These are phyloP conservation scores for Entomophthora muscae DNA, from an alignment of 371 early-diverging fungal genomes.

Conservation along the genomic window DNA sequence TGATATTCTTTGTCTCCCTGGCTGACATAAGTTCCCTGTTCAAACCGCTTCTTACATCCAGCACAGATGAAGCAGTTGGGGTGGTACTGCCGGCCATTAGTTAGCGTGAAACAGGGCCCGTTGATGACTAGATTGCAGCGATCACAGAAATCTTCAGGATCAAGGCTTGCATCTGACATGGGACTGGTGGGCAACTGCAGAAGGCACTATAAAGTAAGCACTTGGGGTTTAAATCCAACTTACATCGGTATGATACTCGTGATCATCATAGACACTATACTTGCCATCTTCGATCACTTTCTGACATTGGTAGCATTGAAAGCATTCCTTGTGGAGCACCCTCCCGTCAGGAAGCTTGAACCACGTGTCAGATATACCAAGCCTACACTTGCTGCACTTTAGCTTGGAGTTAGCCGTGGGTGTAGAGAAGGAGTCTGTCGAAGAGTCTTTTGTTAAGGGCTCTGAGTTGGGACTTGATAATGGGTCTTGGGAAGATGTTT, in stretches of 20 bases:
- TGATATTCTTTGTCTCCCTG: constrained; percentile 9
- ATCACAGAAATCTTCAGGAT: constrained; percentile 5
- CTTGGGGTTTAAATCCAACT: neutral
- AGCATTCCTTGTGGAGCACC: constrained; percentile 6
- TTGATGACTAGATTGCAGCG: neutral
- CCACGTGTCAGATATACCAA: constrained; percentile 1
- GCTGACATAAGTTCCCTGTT: constrained; percentile 7
- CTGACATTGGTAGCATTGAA: neutral
- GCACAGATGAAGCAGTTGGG: constrained; percentile 10
- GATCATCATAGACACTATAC: constrained; percentile 7
- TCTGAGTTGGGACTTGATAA: neutral
- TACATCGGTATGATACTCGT: constrained; percentile 9
- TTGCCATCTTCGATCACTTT: constrained; percentile 6
- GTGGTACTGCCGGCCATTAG: constrained; percentile 9
- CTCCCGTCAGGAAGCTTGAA: constrained; percentile 2
- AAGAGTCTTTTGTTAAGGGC: neutral
- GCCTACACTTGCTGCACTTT: neutral
- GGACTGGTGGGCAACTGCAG: neutral
- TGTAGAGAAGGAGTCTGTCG: neutral
- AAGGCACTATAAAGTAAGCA: neutral
- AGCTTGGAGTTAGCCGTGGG: neutral
- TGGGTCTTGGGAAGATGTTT: neutral
- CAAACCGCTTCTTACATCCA: constrained; percentile 6
- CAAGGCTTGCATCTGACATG: constrained; percentile 7
- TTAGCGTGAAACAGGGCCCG: constrained; percentile 7